Base-by-base conservation (phyloP, 2,329 filamentous ascomycete species). In the Ophiostoma sp. region DNA sequence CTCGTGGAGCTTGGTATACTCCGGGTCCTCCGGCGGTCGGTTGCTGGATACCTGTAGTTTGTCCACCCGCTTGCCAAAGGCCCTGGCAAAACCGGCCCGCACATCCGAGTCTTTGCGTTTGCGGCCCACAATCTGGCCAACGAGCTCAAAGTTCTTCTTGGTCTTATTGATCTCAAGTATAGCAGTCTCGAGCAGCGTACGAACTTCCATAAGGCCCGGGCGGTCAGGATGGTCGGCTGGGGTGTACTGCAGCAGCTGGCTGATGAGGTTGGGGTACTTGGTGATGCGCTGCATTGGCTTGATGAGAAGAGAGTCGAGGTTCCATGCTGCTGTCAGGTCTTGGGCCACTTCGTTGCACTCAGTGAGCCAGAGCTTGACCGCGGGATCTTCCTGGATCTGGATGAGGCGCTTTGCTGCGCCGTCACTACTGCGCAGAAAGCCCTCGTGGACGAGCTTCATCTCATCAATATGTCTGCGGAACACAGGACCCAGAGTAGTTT, bases 221-320 rank as follows among this genome's bases (percentile, higher is more conserved):
- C 89, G 86, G 77, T 99, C 95, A 0, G 94, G 93, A 75, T 99
- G 95, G 71, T 93, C 89, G 9, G 84, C 78, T 0, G 91, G 89
- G 0, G 94, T 98, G 68, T 89, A 85, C 71, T 93, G 88, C 38
- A 96, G 82, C 11, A 99, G 82, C 68, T 93, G 88, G 45, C 88
- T 87, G 62, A 99, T 86, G 55, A 99, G 82, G 63, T 97, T 88
- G 3, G 93, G 93, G 75, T 98, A 99, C 75, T 97, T 97, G 45
- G 94, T 89, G 71, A 98, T 89, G 64, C 95, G 87, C 78, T 99
- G 95, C 77, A 96, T 93, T 1, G 95, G 95, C 78, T 99, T 99
- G 75, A 99, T 94, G 27, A 99, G 85, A n/a, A 99, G 82, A 0
- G 95, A 96, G 77, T 97, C 93, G 70, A 99, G 79, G 77, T 96